Percentiles rank a stretch among this genome's conserved stretches.
Evolutionary conservation across 805 yeast species (phyloP).

Genomic region (Saturnispora dispora): DNA sequence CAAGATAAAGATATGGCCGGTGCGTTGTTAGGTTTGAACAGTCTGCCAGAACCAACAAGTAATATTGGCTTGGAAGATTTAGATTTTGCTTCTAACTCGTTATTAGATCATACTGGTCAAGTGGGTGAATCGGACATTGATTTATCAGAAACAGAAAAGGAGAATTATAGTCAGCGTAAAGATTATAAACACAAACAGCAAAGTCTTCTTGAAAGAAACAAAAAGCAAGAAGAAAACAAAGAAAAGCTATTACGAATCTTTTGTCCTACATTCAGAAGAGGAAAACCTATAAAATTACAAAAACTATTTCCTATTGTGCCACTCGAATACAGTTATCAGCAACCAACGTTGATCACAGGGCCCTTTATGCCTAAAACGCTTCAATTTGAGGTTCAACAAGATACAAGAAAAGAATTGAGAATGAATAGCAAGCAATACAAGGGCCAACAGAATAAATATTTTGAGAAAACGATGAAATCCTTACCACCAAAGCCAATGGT

Average conservation of each 20-base stretch:
- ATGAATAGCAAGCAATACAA: constrained; percentile 17
- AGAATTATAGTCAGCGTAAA: constrained; percentile 14
- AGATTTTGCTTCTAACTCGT: constrained; percentile 24
- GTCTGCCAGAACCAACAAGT: constrained; percentile 18
- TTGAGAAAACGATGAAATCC: constrained; percentile 7
- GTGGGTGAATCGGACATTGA: constrained; percentile 20
- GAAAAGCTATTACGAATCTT: constrained; percentile 35
- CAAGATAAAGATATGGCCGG: constrained; percentile 20
- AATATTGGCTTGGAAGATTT: constrained; percentile 26
- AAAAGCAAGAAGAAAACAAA: constrained; percentile 20
- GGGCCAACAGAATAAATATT: constrained; percentile 10
- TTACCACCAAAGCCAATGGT: constrained; percentile 18
- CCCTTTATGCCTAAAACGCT: constrained; percentile 53
- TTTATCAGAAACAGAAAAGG: constrained; percentile 24
- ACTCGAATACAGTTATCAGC: constrained; percentile 40
- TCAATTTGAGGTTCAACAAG: constrained; percentile 53
- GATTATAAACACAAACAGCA: constrained; percentile 9
- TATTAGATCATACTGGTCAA: constrained; percentile 13
- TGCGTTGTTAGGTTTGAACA: constrained; percentile 27
- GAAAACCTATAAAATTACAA: constrained; percentile 55
- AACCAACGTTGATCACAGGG: constrained; percentile 34
- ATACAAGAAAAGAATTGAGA: constrained; percentile 46
- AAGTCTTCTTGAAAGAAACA: constrained; percentile 11
- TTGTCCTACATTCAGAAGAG: constrained; percentile 54
- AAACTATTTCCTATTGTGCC: constrained; percentile 54